These are phyloP conservation scores for Cladosporium sp. DNA, from an alignment of 2,329 filamentous ascomycete species.

Conservation along the genomic window DNA sequence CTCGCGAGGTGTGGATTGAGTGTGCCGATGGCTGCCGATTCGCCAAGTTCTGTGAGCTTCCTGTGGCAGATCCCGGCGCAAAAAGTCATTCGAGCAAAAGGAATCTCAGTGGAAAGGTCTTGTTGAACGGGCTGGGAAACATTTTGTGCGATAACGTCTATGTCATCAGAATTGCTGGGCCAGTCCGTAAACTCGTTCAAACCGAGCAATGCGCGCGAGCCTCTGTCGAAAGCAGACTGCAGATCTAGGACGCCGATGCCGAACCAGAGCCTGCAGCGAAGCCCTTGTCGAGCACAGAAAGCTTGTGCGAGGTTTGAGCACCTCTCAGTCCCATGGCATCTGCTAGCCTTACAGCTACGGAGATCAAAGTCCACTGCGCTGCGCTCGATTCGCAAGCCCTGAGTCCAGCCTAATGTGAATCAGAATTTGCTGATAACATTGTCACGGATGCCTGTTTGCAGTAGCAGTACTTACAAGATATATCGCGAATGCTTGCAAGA, in stretches of 20 bases:
- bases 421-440: background rate
- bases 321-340: background rate
- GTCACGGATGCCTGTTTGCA: background rate
- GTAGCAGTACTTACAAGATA: background rate
- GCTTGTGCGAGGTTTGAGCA: background rate
- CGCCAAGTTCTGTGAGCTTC: background rate
- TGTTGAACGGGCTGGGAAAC: background rate
- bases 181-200: background rate
- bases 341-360: background rate
- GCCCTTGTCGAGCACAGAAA: background rate
- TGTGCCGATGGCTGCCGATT: background rate
- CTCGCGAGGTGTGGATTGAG: background rate
- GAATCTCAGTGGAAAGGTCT: background rate
- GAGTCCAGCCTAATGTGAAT: background rate
- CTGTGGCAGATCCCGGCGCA: background rate
- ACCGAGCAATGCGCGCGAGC: background rate
- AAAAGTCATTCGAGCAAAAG: background rate
- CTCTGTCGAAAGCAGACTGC: conserved; percentile 1
- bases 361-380: conserved; percentile 1
- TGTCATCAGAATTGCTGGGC: background rate
- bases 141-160: background rate
- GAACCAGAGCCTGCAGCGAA: background rate
- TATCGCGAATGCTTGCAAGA: background rate
- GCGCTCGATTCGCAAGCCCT: background rate
- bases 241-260: background rate